These are phyloP conservation scores for Cyberlindnera americana DNA, from an alignment of 805 yeast genomes.

Conservation along the genomic window DNA sequence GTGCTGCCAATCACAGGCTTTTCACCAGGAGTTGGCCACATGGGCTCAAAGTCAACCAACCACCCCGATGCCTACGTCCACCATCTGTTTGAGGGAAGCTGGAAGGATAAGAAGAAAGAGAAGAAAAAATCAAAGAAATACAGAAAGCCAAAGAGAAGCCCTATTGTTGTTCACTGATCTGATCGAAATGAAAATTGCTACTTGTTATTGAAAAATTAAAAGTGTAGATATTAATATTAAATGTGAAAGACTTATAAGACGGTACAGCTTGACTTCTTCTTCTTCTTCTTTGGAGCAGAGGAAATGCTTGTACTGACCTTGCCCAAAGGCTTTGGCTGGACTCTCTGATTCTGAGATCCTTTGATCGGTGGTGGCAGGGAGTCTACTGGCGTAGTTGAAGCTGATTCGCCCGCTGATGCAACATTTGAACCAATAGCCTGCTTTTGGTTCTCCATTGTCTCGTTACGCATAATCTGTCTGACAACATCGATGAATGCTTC, in stretches of 20 bases:
- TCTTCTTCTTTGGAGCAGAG: constrained; percentile 21
- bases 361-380: constrained; percentile 1
- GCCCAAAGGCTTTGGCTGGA: constrained; percentile 20
- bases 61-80: constrained; percentile 54
- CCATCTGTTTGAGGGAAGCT: constrained; percentile 62
- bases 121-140: constrained; percentile 6
- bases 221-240: too few relatives aligned
- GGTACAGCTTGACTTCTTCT: constrained; percentile 28
- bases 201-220: too few relatives aligned
- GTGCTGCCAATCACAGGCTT: constrained; percentile 69
- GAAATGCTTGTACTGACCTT: constrained; percentile 7
- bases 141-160: constrained; percentile 7
- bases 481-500: constrained; percentile 88
- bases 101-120: constrained; percentile 41
- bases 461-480: constrained; percentile 82
- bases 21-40: constrained; percentile 66
- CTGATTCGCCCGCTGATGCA: constrained; percentile 3
- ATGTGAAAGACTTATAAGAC: constrained; percentile 15
- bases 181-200: too few relatives aligned
- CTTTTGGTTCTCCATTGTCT: constrained; percentile 28
- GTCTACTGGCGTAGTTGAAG: constrained; percentile 2
- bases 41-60: constrained; percentile 48
- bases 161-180: too few relatives aligned
- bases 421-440: constrained; percentile 5
- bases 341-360: constrained; percentile 4